Percentiles rank a stretch among this genome's conserved stretches.
These are phyloP conservation scores for Podospora fimiseda DNA, from an alignment of 495 filamentous ascomycete species.

Conservation along the genomic window DNA sequence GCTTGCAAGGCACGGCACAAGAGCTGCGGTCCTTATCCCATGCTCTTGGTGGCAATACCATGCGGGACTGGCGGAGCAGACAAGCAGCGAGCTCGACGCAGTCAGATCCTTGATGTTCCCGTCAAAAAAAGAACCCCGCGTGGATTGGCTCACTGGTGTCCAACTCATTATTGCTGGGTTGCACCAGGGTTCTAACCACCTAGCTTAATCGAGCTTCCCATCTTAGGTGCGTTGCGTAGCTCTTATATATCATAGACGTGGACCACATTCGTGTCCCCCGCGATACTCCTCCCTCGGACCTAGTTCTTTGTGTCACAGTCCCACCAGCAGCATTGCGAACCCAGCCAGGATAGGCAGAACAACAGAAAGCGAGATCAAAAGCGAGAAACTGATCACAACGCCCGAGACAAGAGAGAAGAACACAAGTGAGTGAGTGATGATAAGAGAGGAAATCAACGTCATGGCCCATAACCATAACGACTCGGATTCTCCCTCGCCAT, in stretches of 20 bases:
- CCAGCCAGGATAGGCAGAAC: not conserved
- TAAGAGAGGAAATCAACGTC: not conserved
- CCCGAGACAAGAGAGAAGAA: not conserved
- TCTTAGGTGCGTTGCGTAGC: not conserved
- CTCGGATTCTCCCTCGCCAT: slow-evolving; percentile 22
- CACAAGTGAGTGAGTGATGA: not conserved
- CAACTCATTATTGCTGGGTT: not conserved
- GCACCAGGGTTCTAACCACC: not conserved
- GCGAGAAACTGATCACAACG: not conserved
- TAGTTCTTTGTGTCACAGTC: not conserved
- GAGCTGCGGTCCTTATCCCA: not conserved
- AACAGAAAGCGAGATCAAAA: not conserved
- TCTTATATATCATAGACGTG: slow-evolving; percentile 10
- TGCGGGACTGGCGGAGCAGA: slow-evolving; percentile 10
- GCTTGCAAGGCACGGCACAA: not conserved
- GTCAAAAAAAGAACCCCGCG: slow-evolving; percentile 5
- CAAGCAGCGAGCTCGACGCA: not conserved
- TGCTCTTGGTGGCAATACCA: not conserved
- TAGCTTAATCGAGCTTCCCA: not conserved
- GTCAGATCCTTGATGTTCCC: slow-evolving; percentile 7
- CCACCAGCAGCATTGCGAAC: not conserved
- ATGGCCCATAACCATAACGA: slow-evolving; percentile 18
- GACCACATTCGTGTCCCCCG: slow-evolving; percentile 3
- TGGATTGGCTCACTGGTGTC: not conserved
- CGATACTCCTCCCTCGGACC: slow-evolving; percentile 1